Evolutionary conservation across 2,329 filamentous ascomycete species (phyloP).

Genomic region (Colletotrichum euphorbiae): DNA sequence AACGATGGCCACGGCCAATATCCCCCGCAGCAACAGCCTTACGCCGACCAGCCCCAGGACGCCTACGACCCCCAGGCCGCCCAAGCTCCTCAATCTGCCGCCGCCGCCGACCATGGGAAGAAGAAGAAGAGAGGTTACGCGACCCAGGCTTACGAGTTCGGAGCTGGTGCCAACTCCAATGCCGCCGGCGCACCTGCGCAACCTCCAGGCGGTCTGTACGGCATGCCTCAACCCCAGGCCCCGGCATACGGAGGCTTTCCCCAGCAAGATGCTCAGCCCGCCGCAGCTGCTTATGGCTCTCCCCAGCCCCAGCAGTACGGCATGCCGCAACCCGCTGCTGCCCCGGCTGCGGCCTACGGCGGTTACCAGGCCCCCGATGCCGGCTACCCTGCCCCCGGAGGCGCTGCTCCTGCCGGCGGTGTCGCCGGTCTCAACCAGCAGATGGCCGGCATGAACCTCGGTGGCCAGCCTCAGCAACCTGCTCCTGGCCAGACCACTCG

Average conservation of each 20-base stretch:
- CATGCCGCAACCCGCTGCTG: constrained; percentile 53
- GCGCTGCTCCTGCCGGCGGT: constrained; percentile 55
- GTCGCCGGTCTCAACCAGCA: constrained; percentile 83
- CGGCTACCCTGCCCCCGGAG: constrained; percentile 70
- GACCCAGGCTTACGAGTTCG: constrained; percentile 93
- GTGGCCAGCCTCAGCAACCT: constrained; percentile 64
- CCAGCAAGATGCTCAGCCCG: constrained; percentile 58
- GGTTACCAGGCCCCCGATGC: constrained; percentile 77
- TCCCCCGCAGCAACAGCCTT: constrained; percentile 56
- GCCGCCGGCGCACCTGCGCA: constrained; percentile 62
- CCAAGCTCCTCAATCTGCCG: constrained; percentile 46
- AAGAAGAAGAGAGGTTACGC: constrained; percentile 98
- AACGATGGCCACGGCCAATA: constrained; percentile 66
- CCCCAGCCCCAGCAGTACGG: constrained; percentile 55
- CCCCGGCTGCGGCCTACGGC: constrained; percentile 60
- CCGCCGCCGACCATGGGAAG: constrained; percentile 61
- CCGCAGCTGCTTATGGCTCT: constrained; percentile 55
- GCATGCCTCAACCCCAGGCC: constrained; percentile 56
- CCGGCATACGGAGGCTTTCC: constrained; percentile 71
- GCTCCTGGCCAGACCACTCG: constrained; percentile 52
- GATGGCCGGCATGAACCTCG: constrained; percentile 87
- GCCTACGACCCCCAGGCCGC: constrained; percentile 53
- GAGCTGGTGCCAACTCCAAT: constrained; percentile 78
- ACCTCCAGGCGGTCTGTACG: constrained; percentile 58
- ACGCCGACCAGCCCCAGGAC: constrained; percentile 52